Percentiles rank a stretch among this genome's conserved stretches.
These are phyloP conservation scores for Diaporthe sp. DNA, from an alignment of 2,329 filamentous ascomycete genomes.

Conservation along the genomic window DNA sequence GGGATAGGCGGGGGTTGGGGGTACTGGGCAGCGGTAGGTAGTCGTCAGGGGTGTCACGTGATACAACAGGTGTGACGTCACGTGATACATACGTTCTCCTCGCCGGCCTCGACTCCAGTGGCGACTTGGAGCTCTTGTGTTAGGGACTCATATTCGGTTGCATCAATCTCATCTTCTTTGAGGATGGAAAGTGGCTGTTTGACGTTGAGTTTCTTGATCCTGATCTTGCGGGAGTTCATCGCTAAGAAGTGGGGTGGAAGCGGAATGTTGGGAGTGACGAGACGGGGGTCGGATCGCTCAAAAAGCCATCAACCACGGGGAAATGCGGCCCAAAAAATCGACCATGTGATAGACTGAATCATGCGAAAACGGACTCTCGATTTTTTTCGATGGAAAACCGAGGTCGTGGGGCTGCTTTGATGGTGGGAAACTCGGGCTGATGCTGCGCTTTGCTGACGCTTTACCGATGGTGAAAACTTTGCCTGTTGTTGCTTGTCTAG, in stretches of 20 bases:
- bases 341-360: constrained; percentile 72
- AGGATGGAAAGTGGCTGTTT: constrained; percentile 91
- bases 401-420: constrained; percentile 67
- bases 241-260: constrained; percentile 44
- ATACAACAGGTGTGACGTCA: constrained; percentile 38
- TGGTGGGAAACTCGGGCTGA: constrained; percentile 66
- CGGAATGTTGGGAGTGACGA: constrained; percentile 44
- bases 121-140: constrained; percentile 89
- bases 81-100: constrained; percentile 88
- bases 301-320: constrained; percentile 58
- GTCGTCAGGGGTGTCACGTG: constrained; percentile 42
- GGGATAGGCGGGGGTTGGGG: neutral
- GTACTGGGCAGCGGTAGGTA: constrained; percentile 34
- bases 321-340: constrained; percentile 75
- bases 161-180: constrained; percentile 91
- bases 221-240: constrained; percentile 72
- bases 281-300: constrained; percentile 43
- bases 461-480: constrained; percentile 68
- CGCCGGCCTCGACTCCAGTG: constrained; percentile 95
- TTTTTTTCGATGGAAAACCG: constrained; percentile 69
- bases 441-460: constrained; percentile 58
- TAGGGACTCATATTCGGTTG: constrained; percentile 87
- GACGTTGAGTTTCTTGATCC: constrained; percentile 91
- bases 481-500: constrained; percentile 49
- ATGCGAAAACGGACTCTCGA: constrained; percentile 66